phyloP scores from a whole-genome alignment of 345 rosid genomes.

The Tarenaya hassleriana region DNA sequence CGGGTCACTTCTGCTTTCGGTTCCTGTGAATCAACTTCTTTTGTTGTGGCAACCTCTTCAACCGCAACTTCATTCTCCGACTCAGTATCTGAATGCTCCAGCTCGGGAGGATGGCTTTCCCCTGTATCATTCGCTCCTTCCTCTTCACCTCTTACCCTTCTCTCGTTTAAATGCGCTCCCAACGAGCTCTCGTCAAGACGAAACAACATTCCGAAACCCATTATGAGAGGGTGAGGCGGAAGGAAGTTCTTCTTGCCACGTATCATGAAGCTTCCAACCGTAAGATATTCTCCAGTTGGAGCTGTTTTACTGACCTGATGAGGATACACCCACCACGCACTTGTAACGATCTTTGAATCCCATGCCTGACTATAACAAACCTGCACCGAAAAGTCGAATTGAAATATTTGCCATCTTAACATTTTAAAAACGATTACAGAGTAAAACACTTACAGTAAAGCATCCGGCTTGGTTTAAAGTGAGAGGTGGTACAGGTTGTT shows the following conservation, averaged over 20 bases:
- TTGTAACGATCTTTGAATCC: slow-evolving; percentile 97
- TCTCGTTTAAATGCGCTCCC: slow-evolving; percentile 94
- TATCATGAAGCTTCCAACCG: slow-evolving; percentile 97
- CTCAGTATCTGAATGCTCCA: slow-evolving; percentile 56
- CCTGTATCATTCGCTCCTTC: slow-evolving; percentile 60
- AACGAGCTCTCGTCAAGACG: slow-evolving; percentile 97
- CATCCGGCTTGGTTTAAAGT: slow-evolving; percentile 97
- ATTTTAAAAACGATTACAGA: slow-evolving; percentile 6
- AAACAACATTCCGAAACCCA: slow-evolving; percentile 96
- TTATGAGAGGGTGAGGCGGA: slow-evolving; percentile 94
- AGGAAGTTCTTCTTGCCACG: slow-evolving; percentile 97
- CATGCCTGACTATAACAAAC: slow-evolving; percentile 98
- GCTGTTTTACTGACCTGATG: slow-evolving; percentile 98
- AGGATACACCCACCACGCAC: slow-evolving; percentile 99
- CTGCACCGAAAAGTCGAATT: slow-evolving; percentile 32
- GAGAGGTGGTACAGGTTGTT: slow-evolving; percentile 85
- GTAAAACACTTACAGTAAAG: slow-evolving; percentile 53
- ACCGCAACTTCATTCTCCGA: slow-evolving; percentile 42
- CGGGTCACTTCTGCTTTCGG: slow-evolving; percentile 23
- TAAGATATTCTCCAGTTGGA: slow-evolving; percentile 98
- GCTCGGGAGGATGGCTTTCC: slow-evolving; percentile 34
- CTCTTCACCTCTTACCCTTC: slow-evolving; percentile 95
- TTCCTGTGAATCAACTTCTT: slow-evolving; percentile 28
- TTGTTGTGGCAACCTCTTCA: slow-evolving; percentile 28
- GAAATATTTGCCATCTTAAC: slow-evolving; percentile 13